Percentiles rank a stretch among this genome's conserved stretches.
Conservation (phyloP, 106 monocot genomes). For the Dioscorea zingiberensis region DNA sequence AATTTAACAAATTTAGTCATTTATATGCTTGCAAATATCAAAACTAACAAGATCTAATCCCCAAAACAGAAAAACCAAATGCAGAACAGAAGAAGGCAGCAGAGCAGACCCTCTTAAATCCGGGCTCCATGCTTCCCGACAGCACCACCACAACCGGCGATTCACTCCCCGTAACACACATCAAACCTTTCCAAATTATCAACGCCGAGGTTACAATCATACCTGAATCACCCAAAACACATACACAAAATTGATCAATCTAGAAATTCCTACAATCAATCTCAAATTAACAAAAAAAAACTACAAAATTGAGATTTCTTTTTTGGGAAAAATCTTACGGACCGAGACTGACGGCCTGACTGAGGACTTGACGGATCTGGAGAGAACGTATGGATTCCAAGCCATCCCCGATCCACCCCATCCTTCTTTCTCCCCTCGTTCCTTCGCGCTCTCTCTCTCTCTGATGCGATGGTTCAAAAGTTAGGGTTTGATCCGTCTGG, state of each 20-base stretch:
- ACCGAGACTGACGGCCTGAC: constrained; percentile 14
- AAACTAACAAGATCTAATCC: too few relatives aligned
- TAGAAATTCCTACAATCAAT: too few relatives aligned
- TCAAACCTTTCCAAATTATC: constrained; percentile 17
- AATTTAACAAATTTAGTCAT: too few relatives aligned
- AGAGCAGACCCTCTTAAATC: constrained; percentile 11
- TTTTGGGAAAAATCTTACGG: not conserved
- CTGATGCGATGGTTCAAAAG: too few relatives aligned
- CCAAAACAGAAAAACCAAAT: not conserved
- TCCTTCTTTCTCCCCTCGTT: not conserved
- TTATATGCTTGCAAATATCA: too few relatives aligned
- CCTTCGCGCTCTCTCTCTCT: too few relatives aligned
- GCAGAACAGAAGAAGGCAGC: not conserved
- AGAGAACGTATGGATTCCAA: constrained; percentile 13
- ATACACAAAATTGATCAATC: not conserved
- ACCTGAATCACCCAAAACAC: constrained; percentile 5
- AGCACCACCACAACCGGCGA: constrained; percentile 16
- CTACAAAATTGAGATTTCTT: too few relatives aligned
- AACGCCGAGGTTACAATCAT: constrained; percentile 16
- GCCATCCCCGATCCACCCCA: constrained; percentile 12
- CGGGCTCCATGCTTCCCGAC: constrained; percentile 21
- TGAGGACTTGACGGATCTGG: constrained; percentile 17
- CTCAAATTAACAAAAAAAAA: too few relatives aligned
- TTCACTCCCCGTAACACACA: constrained; percentile 16
- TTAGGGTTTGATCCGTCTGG: too few relatives aligned